Evolutionary conservation across 2,329 filamentous ascomycete genomes (phyloP).

Genomic region (Rhytidhysteron rufulum): DNA sequence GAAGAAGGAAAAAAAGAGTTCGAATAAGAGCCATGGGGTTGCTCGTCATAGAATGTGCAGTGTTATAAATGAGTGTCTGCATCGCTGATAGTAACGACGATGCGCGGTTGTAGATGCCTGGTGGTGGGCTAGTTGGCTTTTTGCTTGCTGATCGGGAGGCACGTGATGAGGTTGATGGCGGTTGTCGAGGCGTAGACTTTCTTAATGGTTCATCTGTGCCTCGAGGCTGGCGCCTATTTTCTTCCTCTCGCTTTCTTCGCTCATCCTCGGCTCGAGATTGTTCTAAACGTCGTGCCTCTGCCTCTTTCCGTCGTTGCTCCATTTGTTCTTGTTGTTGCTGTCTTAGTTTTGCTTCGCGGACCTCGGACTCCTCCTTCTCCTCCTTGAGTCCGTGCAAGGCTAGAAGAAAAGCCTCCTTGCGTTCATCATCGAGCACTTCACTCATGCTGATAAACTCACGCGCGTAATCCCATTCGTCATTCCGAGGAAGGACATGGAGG

Average conservation of each 20-base stretch:
- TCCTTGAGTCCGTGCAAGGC: constrained; percentile 81
- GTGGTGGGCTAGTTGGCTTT: constrained; percentile 29
- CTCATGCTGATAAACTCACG: constrained; percentile 84
- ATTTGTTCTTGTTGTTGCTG: constrained; percentile 57
- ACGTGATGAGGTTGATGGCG: constrained; percentile 25
- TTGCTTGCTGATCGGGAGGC: constrained; percentile 24
- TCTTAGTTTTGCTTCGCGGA: constrained; percentile 59
- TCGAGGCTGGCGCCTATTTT: constrained; percentile 30
- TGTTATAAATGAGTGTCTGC: constrained; percentile 48
- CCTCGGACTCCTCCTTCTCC: constrained; percentile 71
- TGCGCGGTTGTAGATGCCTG: constrained; percentile 40
- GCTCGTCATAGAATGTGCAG: constrained; percentile 49
- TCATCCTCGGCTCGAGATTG: constrained; percentile 43
- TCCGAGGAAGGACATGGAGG: constrained; percentile 87
- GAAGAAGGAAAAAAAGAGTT: constrained; percentile 74
- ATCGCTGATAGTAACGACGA: constrained; percentile 44
- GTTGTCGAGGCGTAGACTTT: constrained; percentile 15
- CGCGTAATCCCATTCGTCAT: constrained; percentile 95
- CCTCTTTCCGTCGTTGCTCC: constrained; percentile 45
- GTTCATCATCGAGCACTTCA: constrained; percentile 86
- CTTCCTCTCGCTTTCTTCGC: constrained; percentile 33
- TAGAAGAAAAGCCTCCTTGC: constrained; percentile 81
- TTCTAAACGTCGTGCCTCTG: constrained; percentile 30
- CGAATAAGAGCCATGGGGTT: constrained; percentile 56
- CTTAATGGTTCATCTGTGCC: constrained; percentile 28